Evolutionary conservation across 371 early-diverging fungal species (phyloP), one percentile per base, ranked within the genome.

Genomic region (Mortierella sp.): DNA sequence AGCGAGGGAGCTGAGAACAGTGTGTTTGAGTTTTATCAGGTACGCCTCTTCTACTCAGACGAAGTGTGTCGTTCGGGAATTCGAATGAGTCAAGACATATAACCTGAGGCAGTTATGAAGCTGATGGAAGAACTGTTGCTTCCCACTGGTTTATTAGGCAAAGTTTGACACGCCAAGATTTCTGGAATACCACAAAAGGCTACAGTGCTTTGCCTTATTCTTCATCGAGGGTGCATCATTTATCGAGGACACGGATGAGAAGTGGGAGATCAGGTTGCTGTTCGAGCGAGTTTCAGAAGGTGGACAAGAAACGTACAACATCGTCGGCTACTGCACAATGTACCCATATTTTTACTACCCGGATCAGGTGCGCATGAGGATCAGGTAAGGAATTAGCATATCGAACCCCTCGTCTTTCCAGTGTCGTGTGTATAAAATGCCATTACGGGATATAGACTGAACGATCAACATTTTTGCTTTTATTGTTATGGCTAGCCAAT

Each of bases 211-310:
- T 78, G 81, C 91, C 15, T 81, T 95, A 53, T 87, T 92, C 31
- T 95, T 87, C 66, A 94, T 97, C 53, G 98, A 97, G 66, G 98
- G 95, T 30, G 93, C 94, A n/a, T 88, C 89, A 28, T 92, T 86
- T 51, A 89, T 97, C 51, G 94, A 97, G 41, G 92, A 89, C 19
- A 84, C 86, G 34, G 97, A 97, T 62, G 88, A 87, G 30, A 84
- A 87, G 55, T 97, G 97, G 97, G 91, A 92, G 51, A 79, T 92
- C 11, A 86, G 84, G 28, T 84, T 90, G 14, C 49, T 93, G 86
- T 81, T 81, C 51, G 76, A 81, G 50, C 61, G 60, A n/a, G 64
- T 79, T 21, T 28, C 39, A 1, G 59, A 72, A 30, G 48, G 64
- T 15, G 81, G 71, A 34, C 60, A 62, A 30, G 43, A 75, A 2